A percentile compares a stretch with the other conserved stretches of the same genome.
Evolutionary conservation across 805 yeast species (phyloP).

Genomic region (Nakazawaea wickerhamii): DNA sequence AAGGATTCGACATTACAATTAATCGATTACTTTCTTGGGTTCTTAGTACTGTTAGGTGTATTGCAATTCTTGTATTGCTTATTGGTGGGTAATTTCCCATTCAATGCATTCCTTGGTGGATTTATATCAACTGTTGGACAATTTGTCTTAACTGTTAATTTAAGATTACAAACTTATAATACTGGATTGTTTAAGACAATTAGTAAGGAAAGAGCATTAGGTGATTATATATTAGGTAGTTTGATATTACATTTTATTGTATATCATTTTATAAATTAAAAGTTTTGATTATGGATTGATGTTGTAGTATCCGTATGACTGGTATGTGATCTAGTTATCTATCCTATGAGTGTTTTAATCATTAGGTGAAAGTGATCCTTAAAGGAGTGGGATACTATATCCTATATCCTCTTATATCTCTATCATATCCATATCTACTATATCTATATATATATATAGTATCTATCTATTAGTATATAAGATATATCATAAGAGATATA

Average conservation of each 20-base stretch:
- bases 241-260: slow-evolving; percentile 84
- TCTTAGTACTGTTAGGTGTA: slow-evolving; percentile 67
- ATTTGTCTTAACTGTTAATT: slow-evolving; percentile 79
- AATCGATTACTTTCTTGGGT: slow-evolving; percentile 73
- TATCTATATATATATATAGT: too few relatives aligned
- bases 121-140: slow-evolving; percentile 92
- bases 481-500: too few relatives aligned
- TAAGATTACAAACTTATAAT: slow-evolving; percentile 64
- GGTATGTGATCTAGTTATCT: neutral
- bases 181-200: slow-evolving; percentile 20
- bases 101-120: slow-evolving; percentile 94
- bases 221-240: slow-evolving; percentile 84
- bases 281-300: neutral
- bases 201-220: slow-evolving; percentile 57
- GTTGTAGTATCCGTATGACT: neutral
- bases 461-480: too few relatives aligned
- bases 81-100: slow-evolving; percentile 86
- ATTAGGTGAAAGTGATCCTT: too few relatives aligned
- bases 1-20: slow-evolving; percentile 44
- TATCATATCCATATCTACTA: too few relatives aligned
- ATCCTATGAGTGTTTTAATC: too few relatives aligned
- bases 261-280: slow-evolving; percentile 81
- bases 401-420: too few relatives aligned
- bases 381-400: too few relatives aligned
- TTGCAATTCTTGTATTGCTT: slow-evolving; percentile 76